Percentiles rank a stretch among this genome's conserved stretches.
phyloP scores from a whole-genome alignment of 495 filamentous ascomycete species.

The Podospora australis region DNA sequence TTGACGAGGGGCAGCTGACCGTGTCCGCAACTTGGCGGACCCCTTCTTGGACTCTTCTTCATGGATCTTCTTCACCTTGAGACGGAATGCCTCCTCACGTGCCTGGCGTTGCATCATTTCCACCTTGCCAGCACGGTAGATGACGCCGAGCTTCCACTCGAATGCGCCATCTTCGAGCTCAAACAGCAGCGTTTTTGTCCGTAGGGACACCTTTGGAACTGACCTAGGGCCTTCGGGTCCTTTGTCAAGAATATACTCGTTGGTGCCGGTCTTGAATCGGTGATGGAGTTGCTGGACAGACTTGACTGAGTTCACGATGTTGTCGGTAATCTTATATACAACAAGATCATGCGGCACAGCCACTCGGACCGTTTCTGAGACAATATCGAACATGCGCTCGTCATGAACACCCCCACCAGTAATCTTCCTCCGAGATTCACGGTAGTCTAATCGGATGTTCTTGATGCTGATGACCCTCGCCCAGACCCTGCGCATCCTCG shows the following conservation, averaged over 20 bases:
- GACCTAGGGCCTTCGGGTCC: conserved; percentile 75
- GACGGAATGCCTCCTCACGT: conserved; percentile 78
- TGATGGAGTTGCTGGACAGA: conserved; percentile 84
- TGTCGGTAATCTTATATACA: conserved; percentile 86
- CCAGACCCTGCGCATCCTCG: conserved; percentile 75
- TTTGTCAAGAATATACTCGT: conserved; percentile 80
- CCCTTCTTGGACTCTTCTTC: conserved; percentile 55
- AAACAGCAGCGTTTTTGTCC: conserved; percentile 74
- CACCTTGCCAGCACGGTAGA: conserved; percentile 79
- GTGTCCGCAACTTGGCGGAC: conserved; percentile 37
- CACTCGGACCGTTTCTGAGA: conserved; percentile 76
- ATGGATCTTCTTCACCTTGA: conserved; percentile 79
- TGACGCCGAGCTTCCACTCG: conserved; percentile 91
- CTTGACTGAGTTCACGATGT: conserved; percentile 80
- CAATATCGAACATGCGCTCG: conserved; percentile 79
- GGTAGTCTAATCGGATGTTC: conserved; percentile 68
- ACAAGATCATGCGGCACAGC: conserved; percentile 93
- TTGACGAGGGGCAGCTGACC: conserved; percentile 43
- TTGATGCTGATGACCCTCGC: conserved; percentile 79
- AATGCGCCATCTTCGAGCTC: conserved; percentile 95
- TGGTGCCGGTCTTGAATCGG: conserved; percentile 76
- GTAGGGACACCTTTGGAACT: conserved; percentile 75
- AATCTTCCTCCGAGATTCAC: conserved; percentile 63
- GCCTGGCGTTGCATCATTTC: conserved; percentile 87
- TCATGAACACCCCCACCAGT: conserved; percentile 52